Evolutionary conservation across 768 basidiomycete genomes (phyloP).

Genomic region (Phaffia australis): DNA sequence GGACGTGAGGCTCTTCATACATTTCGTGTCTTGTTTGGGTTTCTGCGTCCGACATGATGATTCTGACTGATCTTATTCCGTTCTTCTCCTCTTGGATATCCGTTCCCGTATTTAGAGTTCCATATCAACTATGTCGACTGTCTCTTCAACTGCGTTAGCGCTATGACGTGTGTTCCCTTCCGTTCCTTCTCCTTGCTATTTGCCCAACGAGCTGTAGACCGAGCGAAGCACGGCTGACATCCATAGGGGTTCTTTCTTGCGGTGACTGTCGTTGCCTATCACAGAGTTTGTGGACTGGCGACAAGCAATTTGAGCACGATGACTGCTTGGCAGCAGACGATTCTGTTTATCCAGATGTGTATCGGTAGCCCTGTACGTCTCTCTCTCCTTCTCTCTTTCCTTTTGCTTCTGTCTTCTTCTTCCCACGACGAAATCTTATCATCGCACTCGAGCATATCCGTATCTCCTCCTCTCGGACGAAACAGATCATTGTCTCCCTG

Average conservation of each 20-base stretch:
- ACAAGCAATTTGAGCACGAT: slow-evolving; percentile 37
- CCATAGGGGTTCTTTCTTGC: background rate
- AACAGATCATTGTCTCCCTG: slow-evolving; percentile 37
- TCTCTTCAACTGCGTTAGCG: slow-evolving; percentile 50
- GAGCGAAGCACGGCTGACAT: background rate
- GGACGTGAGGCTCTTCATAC: background rate
- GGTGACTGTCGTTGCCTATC: background rate
- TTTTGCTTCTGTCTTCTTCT: background rate
- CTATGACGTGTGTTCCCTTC: slow-evolving; percentile 45
- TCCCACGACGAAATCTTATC: background rate
- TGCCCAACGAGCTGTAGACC: background rate
- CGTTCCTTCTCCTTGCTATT: background rate
- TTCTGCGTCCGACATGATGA: too few relatives aligned
- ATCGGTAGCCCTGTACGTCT: slow-evolving; percentile 31
- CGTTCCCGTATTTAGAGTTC: slow-evolving; percentile 9
- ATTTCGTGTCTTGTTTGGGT: too few relatives aligned
- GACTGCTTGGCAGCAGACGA: slow-evolving; percentile 36
- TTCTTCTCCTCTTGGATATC: too few relatives aligned
- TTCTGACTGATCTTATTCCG: too few relatives aligned
- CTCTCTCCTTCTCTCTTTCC: slow-evolving; percentile 3
- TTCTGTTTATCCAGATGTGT: slow-evolving; percentile 58
- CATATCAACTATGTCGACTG: slow-evolving; percentile 39
- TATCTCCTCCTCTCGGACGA: slow-evolving; percentile 11
- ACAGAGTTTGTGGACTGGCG: slow-evolving; percentile 46
- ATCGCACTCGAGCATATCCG: background rate